Percentiles rank a stretch among this genome's conserved stretches.
These are phyloP conservation scores for Colletotrichum destructivum DNA, from an alignment of 2,329 filamentous ascomycete species.

Conservation along the genomic window DNA sequence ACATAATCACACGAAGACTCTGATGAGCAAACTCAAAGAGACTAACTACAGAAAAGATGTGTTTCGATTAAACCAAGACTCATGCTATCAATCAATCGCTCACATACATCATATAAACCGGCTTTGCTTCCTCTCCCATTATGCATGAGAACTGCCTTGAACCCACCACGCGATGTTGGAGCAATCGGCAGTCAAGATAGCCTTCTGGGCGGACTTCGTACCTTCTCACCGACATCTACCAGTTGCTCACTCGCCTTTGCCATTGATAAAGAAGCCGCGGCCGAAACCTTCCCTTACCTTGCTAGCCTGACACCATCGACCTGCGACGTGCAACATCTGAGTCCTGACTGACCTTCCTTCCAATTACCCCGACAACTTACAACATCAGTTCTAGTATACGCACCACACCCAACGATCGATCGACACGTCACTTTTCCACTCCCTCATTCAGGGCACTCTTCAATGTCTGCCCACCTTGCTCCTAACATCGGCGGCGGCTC, in stretches of 20 bases:
- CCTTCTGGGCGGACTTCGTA: neutral
- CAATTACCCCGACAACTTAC: neutral
- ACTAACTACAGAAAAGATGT: too few species aligned
- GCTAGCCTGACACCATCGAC: too few species aligned
- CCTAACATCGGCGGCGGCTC: neutral
- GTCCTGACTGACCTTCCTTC: rapidly evolving
- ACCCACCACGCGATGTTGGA: neutral
- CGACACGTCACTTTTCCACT: too few species aligned
- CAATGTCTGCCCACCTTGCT: too few species aligned
- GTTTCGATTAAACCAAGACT: rapidly evolving
- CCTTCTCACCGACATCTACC: neutral
- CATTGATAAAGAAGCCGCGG: neutral
- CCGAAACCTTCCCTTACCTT: neutral
- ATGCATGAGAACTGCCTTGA: neutral
- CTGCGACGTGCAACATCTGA: neutral
- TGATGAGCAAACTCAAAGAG: too few species aligned
- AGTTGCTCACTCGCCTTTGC: rapidly evolving
- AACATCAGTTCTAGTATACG: neutral
- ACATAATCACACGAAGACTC: too few species aligned
- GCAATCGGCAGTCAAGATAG: neutral
- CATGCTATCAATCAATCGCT: too few species aligned
- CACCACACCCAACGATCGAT: neutral
- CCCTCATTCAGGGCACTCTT: too few species aligned
- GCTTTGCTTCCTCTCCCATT: neutral
- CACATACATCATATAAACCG: too few species aligned